phyloP scores from a whole-genome alignment of 768 basidiomycete genomes.

The Russula olivacea region DNA sequence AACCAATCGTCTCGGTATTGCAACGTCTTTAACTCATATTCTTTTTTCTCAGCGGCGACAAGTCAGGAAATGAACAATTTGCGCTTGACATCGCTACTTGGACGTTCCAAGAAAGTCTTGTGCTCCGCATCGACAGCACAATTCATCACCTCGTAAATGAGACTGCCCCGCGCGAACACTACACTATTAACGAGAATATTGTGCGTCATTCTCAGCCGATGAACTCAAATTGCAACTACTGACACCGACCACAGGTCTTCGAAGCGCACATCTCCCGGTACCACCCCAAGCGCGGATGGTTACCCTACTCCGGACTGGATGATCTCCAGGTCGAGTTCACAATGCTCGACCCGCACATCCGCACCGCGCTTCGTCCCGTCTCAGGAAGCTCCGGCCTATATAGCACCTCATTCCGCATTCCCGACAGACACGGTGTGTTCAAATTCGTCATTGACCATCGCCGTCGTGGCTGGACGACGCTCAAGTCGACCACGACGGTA shows the following conservation, averaged over 20 bases:
- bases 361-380: conserved; percentile 64
- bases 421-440: conserved; percentile 97
- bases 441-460: conserved; percentile 92
- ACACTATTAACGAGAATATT: conserved; percentile 82
- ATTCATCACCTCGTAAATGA: conserved; percentile 68
- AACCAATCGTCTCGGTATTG: not conserved
- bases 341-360: conserved; percentile 97
- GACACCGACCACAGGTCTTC: conserved; percentile 50
- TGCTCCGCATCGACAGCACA: conserved; percentile 69
- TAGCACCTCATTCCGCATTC: conserved; percentile 78
- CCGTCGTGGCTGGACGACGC: conserved; percentile 67
- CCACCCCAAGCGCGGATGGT: conserved; percentile 55
- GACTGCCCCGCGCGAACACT: conserved; percentile 57
- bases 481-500: conserved; percentile 68
- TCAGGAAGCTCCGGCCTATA: conserved; percentile 58
- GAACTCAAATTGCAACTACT: not conserved
- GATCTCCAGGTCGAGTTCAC: conserved; percentile 96
- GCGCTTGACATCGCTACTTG: conserved; percentile 72
- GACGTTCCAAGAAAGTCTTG: conserved; percentile 85
- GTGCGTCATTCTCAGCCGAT: conserved; percentile 40
- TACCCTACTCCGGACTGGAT: conserved; percentile 58
- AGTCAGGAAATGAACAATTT: conserved; percentile 73
- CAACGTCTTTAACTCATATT: conserved; percentile 2
- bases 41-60: conserved; percentile 40
- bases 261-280: conserved; percentile 66